phyloP scores from a whole-genome alignment of 176 grass and related monocot species.

The Calamus simplicifolius region DNA sequence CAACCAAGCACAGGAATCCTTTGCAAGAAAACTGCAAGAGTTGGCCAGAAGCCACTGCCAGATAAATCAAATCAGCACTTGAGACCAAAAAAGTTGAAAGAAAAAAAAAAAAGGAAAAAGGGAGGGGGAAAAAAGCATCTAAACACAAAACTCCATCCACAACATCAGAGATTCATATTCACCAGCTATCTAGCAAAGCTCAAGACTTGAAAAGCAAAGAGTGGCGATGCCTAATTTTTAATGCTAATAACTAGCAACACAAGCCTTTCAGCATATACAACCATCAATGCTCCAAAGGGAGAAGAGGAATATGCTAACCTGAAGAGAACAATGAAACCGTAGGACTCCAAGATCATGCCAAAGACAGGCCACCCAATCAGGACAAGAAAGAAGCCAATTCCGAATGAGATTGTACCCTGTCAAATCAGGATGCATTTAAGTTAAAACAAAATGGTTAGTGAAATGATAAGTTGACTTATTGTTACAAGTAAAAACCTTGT shows the following conservation, averaged over 20 bases:
- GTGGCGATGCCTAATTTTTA: too few species aligned
- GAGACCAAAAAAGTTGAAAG: background rate
- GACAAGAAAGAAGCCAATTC: slow-evolving; percentile 56
- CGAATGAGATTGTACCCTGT: slow-evolving; percentile 76
- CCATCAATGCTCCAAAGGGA: background rate
- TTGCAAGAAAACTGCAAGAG: slow-evolving; percentile 65
- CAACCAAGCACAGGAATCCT: slow-evolving; percentile 56
- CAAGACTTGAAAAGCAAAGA: too few species aligned
- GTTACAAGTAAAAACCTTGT: slow-evolving; percentile 34
- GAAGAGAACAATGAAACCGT: slow-evolving; percentile 72
- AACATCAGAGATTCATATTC: too few species aligned
- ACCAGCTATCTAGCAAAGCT: too few species aligned
- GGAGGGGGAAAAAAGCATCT: background rate
- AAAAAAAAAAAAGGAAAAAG: background rate
- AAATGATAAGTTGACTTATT: too few species aligned
- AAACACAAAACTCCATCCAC: too few species aligned
- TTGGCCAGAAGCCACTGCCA: slow-evolving; percentile 81
- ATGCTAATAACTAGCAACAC: too few species aligned
- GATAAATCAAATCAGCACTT: slow-evolving; percentile 17
- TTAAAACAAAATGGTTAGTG: too few species aligned
- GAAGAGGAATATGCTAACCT: slow-evolving; percentile 32
- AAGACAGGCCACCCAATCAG: slow-evolving; percentile 58
- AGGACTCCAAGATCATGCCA: slow-evolving; percentile 64
- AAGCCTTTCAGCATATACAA: too few species aligned
- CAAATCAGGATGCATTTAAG: background rate